phyloP scores from a whole-genome alignment of 2,329 filamentous ascomycete genomes.

The Talaromyces islandicus region DNA sequence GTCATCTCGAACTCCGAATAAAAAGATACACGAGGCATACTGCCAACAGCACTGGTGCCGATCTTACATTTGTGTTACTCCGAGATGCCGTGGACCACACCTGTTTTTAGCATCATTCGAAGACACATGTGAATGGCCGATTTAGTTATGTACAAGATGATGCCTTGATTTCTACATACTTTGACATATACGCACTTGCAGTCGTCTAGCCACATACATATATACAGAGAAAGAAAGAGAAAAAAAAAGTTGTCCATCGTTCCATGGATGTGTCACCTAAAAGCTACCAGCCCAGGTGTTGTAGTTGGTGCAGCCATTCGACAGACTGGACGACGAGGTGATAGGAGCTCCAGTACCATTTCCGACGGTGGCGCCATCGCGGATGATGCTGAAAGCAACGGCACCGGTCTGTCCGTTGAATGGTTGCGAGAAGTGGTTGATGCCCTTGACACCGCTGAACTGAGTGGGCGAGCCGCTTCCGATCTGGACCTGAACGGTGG shows the following conservation, averaged over 20 bases:
- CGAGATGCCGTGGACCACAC: background rate
- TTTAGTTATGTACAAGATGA: background rate
- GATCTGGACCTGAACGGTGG: constrained; percentile 24
- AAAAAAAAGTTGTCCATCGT: background rate
- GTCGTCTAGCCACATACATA: background rate
- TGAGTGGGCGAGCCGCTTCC: constrained; percentile 17
- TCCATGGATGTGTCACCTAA: background rate
- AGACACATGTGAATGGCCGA: background rate
- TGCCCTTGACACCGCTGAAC: constrained; percentile 16
- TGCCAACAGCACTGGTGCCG: background rate
- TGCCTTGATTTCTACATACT: background rate
- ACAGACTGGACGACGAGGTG: constrained; percentile 13
- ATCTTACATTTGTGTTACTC: background rate
- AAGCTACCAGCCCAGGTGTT: constrained; percentile 10
- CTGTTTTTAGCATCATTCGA: background rate
- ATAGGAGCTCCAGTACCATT: constrained; percentile 24
- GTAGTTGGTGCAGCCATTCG: constrained; percentile 11
- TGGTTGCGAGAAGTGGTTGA: constrained; percentile 29
- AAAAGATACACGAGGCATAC: background rate
- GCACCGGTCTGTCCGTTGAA: constrained; percentile 24
- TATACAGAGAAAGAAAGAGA: background rate
- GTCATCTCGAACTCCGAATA: background rate
- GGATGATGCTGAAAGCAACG: constrained; percentile 22
- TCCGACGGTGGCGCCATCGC: constrained; percentile 18
- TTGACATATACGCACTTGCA: background rate